phyloP scores from a whole-genome alignment of 768 basidiomycete genomes.

The Tephrocybe sp. region DNA sequence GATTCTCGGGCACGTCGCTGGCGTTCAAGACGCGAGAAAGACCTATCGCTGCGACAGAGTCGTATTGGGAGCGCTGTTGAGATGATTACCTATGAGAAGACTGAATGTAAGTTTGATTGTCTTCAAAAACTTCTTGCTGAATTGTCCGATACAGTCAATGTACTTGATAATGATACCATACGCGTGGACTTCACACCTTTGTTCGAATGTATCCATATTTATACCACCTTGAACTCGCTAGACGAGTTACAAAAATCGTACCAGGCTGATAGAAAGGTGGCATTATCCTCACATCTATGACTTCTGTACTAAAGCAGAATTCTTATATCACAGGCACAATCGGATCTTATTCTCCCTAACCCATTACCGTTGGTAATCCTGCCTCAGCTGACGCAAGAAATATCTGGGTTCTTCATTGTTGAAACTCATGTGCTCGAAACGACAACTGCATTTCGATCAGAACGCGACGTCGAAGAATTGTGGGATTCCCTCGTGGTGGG shows the following conservation, averaged over 20 bases:
- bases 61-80: constrained; percentile 92
- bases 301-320: no score
- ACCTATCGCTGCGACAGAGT: constrained; percentile 71
- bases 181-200: constrained; percentile 93
- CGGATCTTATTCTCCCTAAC: constrained; percentile 86
- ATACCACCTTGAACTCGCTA: constrained; percentile 86
- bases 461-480: constrained; percentile 89
- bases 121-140: background rate
- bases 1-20: constrained; percentile 79
- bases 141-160: constrained; percentile 60
- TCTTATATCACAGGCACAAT: constrained; percentile 89
- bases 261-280: constrained; percentile 94
- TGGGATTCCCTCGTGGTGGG: constrained; percentile 87
- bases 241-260: constrained; percentile 90
- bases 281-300: constrained; percentile 6
- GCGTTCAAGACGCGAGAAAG: constrained; percentile 82
- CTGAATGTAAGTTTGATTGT: constrained; percentile 69
- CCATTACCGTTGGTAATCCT: constrained; percentile 69
- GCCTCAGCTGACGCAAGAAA: constrained; percentile 82
- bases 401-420: constrained; percentile 97
- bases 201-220: constrained; percentile 97
- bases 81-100: constrained; percentile 88
- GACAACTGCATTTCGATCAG: constrained; percentile 86
- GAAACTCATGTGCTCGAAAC: constrained; percentile 91
- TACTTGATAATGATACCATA: constrained; percentile 87